Base-by-base conservation (phyloP, 305 asterid genomes). In the Fraxinus paxiana region DNA sequence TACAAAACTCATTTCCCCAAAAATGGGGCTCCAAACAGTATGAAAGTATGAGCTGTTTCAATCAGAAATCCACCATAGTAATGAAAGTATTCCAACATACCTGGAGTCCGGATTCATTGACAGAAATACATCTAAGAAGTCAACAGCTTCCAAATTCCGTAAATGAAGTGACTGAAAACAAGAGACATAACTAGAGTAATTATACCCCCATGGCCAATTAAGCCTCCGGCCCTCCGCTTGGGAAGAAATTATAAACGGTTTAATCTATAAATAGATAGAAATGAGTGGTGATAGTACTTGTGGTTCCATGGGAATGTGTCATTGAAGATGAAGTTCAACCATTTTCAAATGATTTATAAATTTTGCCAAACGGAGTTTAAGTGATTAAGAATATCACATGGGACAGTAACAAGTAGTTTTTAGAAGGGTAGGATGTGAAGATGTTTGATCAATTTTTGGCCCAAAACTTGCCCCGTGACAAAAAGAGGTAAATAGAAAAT, bases 31-130 rank as follows among this genome's bases (percentile, higher is more conserved):
- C 56, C 56, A 46, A 46, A 46, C 56, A 46, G 17, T 43, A 41
- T 41, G 51, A 5, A 63, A 63, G 34, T 24, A 12, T 63, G 35
- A 24, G 33, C 33, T 26, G 35, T 65, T 26, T 65, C 35, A 65
- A 65, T 65, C 35, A 26, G 18, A 65, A 26, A 65, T 28, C 17
- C 7, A 65, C n/a, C 73, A 65, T 65, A 65, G 18, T 26, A 65
- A 65, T 12, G 35, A 15, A 65, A 65, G 35, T 12, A 28, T 26
- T 65, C 37, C 35, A 26, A 28, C 35, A 26, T 65, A 65, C 73
- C 73, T 65, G 73, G 88, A 22, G 81, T 93, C 94, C 18, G 98
- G 99, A 82, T 90, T 90, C 99, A 91, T 94, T 67, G 91, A 87
- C 79, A 95, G 91, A 89, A 86, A 95, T 73, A 85, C 85, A 77